These are phyloP conservation scores for Gossypium laxum DNA, from an alignment of 441 rosid species.

Conservation along the genomic window DNA sequence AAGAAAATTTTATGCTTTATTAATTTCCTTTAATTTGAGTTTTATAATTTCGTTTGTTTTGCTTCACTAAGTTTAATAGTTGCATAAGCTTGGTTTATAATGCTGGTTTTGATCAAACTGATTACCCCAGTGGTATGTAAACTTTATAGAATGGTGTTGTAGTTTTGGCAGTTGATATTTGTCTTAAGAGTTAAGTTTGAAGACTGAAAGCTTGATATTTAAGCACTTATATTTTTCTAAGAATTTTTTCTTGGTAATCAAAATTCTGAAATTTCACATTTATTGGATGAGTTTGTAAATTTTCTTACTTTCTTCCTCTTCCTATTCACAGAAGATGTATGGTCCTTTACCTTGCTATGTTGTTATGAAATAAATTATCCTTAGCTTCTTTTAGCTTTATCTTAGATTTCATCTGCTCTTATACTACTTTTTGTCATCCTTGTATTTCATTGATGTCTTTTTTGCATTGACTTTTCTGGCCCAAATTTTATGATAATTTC, in stretches of 20 bases:
- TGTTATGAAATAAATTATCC: conserved; percentile 13
- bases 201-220: neutral
- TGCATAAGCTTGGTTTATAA: neutral
- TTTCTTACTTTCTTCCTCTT: neutral
- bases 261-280: neutral
- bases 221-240: neutral
- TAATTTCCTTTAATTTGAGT: neutral
- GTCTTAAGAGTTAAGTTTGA: neutral
- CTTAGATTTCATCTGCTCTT: neutral
- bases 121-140: neutral
- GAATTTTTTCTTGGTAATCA: neutral
- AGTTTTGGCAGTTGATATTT: neutral
- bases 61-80: conserved; percentile 1
- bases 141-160: neutral
- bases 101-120: conserved; percentile 1
- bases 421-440: neutral
- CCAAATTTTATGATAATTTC: conserved; percentile 19
- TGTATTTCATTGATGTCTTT: neutral
- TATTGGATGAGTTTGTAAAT: neutral
- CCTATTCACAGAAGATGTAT: neutral
- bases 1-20: neutral
- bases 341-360: neutral
- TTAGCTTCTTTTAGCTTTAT: conserved; percentile 2
- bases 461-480: neutral
- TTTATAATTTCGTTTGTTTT: conserved; percentile 1